phyloP scores from a whole-genome alignment of 768 basidiomycete species.

The Leccinum rimulosum region DNA sequence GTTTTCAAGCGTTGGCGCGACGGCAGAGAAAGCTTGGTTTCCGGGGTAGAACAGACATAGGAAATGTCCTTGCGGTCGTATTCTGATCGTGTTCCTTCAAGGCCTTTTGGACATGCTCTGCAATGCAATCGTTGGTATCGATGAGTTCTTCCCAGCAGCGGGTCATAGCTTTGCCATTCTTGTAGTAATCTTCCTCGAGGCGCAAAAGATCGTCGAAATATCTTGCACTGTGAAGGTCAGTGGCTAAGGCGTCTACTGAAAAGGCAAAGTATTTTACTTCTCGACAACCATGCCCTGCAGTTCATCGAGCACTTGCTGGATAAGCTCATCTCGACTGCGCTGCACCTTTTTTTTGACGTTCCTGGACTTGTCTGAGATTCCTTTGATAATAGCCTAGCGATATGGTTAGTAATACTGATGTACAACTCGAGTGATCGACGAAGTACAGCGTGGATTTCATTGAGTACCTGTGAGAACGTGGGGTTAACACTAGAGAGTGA shows the following conservation, averaged over 20 bases:
- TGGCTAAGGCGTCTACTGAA: constrained; percentile 5
- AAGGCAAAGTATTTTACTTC: constrained; percentile 17
- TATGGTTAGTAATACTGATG: constrained; percentile 14
- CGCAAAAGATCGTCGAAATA: constrained; percentile 55
- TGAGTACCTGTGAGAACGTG: constrained; percentile 39
- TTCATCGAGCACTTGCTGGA: constrained; percentile 43
- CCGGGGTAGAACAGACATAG: constrained; percentile 41
- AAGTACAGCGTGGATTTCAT: constrained; percentile 47
- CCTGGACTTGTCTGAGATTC: constrained; percentile 47
- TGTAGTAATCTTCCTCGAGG: constrained; percentile 53
- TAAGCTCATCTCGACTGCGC: constrained; percentile 43
- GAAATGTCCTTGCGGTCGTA: constrained; percentile 49
- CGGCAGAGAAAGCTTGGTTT: constrained; percentile 17
- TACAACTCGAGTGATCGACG: background rate
- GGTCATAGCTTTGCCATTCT: constrained; percentile 39
- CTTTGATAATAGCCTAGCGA: constrained; percentile 46
- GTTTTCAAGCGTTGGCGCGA: constrained; percentile 5
- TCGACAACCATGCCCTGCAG: constrained; percentile 41
- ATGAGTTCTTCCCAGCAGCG: constrained; percentile 42
- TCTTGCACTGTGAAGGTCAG: constrained; percentile 35
- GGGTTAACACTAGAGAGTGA: background rate
- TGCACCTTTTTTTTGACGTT: constrained; percentile 46
- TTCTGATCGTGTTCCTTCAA: constrained; percentile 50
- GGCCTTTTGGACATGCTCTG: constrained; percentile 34
- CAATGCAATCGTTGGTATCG: constrained; percentile 38